Conservation (phyloP, 192 early-diverging fungal genomes). For the Backusella psychrophila region DNA sequence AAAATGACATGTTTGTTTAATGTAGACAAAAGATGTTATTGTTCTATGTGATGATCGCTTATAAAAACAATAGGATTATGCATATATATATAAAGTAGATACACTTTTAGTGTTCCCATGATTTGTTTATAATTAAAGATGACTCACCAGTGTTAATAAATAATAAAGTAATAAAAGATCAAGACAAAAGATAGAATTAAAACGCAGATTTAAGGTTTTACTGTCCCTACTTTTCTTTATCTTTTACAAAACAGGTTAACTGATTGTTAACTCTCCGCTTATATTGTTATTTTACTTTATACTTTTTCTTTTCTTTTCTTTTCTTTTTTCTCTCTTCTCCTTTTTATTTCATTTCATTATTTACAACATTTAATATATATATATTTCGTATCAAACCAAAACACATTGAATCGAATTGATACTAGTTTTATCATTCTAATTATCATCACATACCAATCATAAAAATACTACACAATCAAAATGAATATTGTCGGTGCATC, state of each 20-base stretch:
- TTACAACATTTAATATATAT: not conserved
- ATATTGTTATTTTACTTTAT: not conserved
- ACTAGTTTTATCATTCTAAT: not conserved
- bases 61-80: too few species aligned
- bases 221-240: not conserved
- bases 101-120: not conserved
- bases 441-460: not conserved
- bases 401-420: not conserved
- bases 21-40: too few species aligned
- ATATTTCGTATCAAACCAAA: not conserved
- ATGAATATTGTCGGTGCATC: slow-evolving; percentile 56
- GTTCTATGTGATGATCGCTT: too few species aligned
- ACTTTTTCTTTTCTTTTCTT: not conserved
- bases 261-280: not conserved
- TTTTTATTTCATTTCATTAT: not conserved
- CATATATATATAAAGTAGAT: too few species aligned
- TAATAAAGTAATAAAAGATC: not conserved
- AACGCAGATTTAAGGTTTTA: not conserved
- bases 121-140: not conserved
- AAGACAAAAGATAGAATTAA: not conserved
- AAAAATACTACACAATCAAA: not conserved
- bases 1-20: not conserved
- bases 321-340: not conserved
- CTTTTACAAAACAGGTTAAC: not conserved
- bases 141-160: not conserved